Evolutionary conservation across 1,139 yeast species (phyloP).

Genomic region (Geotrichum candidum): DNA sequence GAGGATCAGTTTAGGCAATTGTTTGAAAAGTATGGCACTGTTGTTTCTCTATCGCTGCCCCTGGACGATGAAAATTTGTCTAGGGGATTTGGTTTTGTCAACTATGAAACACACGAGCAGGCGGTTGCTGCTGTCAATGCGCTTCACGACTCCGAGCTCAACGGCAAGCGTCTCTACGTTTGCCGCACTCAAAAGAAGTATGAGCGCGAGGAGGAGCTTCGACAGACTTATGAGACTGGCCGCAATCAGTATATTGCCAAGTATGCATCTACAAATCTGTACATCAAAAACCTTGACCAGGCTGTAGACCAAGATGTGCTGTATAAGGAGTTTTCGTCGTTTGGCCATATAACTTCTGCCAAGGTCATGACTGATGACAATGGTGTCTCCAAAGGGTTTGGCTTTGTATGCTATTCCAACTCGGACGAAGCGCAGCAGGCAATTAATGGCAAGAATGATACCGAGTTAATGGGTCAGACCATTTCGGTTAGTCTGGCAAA

Average conservation of each 20-base stretch:
- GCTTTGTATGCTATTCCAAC: conserved; percentile 87
- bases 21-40: conserved; percentile 57
- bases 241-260: conserved; percentile 58
- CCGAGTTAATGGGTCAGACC: conserved; percentile 78
- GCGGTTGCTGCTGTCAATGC: conserved; percentile 79
- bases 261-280: conserved; percentile 48
- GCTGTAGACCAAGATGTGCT: conserved; percentile 74
- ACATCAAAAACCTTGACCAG: conserved; percentile 82
- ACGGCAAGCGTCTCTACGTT: conserved; percentile 71
- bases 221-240: conserved; percentile 45
- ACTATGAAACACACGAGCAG: conserved; percentile 69
- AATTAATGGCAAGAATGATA: conserved; percentile 85
- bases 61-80: conserved; percentile 75
- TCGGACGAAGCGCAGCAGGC: conserved; percentile 94
- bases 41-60: conserved; percentile 58
- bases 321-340: conserved; percentile 75
- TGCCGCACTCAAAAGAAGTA: conserved; percentile 92
- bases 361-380: conserved; percentile 84
- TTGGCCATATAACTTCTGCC: conserved; percentile 84
- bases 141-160: conserved; percentile 67
- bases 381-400: conserved; percentile 89
- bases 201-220: conserved; percentile 83
- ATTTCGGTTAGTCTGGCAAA: conserved; percentile 92
- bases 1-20: conserved; percentile 14
- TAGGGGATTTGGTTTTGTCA: conserved; percentile 87